Evolutionary conservation across 805 yeast genomes (phyloP).

Genomic region (Kazachstania taianensis): DNA sequence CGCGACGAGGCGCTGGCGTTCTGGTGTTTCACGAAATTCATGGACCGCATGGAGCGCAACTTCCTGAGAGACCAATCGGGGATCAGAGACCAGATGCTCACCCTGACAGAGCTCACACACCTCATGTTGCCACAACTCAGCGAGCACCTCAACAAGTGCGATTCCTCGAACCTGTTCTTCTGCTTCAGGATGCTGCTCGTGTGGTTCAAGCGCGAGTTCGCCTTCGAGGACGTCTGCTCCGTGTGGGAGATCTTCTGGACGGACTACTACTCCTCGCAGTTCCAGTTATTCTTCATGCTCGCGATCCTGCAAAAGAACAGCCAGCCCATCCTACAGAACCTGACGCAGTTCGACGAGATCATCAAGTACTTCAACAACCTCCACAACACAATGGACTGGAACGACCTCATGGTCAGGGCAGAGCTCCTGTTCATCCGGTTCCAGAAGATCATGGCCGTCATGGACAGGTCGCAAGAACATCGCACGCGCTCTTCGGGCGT

Average conservation of each 20-base stretch:
- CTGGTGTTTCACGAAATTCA: constrained; percentile 79
- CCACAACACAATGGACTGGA: constrained; percentile 61
- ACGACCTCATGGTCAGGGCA: constrained; percentile 71
- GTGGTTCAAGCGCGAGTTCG: constrained; percentile 89
- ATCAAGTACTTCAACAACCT: constrained; percentile 88
- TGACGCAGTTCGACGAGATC: constrained; percentile 80
- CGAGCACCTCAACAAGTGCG: constrained; percentile 76
- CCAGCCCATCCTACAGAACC: constrained; percentile 60
- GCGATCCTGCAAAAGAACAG: constrained; percentile 86
- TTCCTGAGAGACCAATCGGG: constrained; percentile 88
- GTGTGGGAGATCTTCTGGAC: constrained; percentile 96
- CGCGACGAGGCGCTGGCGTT: constrained; percentile 73
- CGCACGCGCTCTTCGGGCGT: not conserved
- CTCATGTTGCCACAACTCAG: constrained; percentile 82
- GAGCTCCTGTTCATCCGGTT: constrained; percentile 77
- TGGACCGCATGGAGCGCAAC: constrained; percentile 94
- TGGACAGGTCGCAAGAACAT: constrained; percentile 44
- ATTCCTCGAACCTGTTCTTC: constrained; percentile 82
- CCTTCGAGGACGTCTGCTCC: constrained; percentile 60
- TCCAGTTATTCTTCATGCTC: constrained; percentile 75
- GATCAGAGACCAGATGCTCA: constrained; percentile 78
- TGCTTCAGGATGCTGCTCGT: constrained; percentile 91
- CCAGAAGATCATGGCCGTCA: constrained; percentile 65
- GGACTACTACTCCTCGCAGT: constrained; percentile 76
- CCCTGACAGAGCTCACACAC: constrained; percentile 76